Percentiles rank a stretch among this genome's conserved stretches.
phyloP scores from a whole-genome alignment of 345 rosid genomes.

The Aquilaria sinensis region DNA sequence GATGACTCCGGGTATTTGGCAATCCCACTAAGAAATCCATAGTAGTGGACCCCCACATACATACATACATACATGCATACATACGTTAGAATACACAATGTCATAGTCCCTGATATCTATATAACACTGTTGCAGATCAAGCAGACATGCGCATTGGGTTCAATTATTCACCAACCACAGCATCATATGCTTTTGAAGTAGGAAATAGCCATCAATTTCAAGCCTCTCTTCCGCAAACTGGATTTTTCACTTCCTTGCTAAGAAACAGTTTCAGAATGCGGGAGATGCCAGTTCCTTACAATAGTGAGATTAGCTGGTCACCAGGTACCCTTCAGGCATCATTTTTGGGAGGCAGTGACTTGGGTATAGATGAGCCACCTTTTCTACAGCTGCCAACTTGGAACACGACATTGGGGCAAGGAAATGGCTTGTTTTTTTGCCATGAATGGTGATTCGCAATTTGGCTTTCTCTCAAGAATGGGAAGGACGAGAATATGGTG shows the following conservation, averaged over 20 bases:
- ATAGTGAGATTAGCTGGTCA: conserved; percentile 16
- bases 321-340: conserved; percentile 11
- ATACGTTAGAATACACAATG: no score
- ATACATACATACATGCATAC: no score
- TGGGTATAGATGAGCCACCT: conserved; percentile 4
- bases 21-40: no score
- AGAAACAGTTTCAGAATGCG: conserved; percentile 27
- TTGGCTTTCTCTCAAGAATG: conserved; percentile 18
- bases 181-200: conserved; percentile 13
- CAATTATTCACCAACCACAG: conserved; percentile 15
- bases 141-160: conserved; percentile 24
- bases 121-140: conserved; percentile 15
- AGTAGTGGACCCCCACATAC: no score
- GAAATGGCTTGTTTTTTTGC: conserved; percentile 8
- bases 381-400: conserved; percentile 23
- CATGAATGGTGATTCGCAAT: conserved; percentile 22
- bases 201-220: conserved; percentile 17
- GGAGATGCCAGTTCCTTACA: conserved; percentile 5
- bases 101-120: no score
- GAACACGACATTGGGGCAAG: conserved; percentile 27
- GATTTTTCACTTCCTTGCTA: conserved; percentile 4
- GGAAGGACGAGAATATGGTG: conserved; percentile 39
- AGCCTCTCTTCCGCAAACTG: conserved; percentile 10
- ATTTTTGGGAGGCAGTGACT: neutral
- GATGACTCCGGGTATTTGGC: no score